phyloP scores from a whole-genome alignment of 23 red algal species.

The Gracilaria gracilis region DNA sequence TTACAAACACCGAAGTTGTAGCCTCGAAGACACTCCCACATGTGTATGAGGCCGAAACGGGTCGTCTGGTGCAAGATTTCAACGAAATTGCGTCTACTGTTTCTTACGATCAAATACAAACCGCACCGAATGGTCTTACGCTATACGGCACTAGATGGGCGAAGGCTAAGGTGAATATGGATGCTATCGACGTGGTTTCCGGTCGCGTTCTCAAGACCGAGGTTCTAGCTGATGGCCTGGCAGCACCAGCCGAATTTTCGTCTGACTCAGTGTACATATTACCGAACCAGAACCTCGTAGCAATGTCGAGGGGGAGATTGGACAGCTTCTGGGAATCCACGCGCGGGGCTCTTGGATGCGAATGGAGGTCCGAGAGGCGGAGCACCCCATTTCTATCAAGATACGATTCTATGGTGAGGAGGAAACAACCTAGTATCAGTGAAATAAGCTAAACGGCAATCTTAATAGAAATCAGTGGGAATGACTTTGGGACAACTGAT shows the following conservation, averaged over 20 bases:
- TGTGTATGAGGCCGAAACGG: conserved; percentile 49
- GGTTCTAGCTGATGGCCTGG: conserved; percentile 25
- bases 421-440: conserved; percentile 17
- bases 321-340: conserved; percentile 69
- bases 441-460: conserved; percentile 27
- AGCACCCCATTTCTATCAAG: background rate
- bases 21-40: conserved; percentile 40
- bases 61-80: conserved; percentile 56
- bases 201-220: conserved; percentile 57
- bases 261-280: conserved; percentile 44
- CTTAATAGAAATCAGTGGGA: background rate
- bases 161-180: conserved; percentile 43
- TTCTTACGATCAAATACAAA: conserved; percentile 58
- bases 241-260: conserved; percentile 24
- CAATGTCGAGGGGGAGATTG: conserved; percentile 48
- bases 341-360: conserved; percentile 58
- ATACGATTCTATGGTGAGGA: background rate
- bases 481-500: background rate
- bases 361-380: conserved; percentile 50
- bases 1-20: conserved; percentile 3
- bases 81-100: conserved; percentile 33
- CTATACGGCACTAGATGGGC: conserved; percentile 63
- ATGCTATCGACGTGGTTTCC: conserved; percentile 66
- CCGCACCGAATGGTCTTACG: conserved; percentile 49
- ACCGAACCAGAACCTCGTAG: conserved; percentile 13